A percentile compares a stretch with the other conserved stretches of the same genome.
phyloP scores from a whole-genome alignment of 2,329 filamentous ascomycete species.

The Fusarium sororula region DNA sequence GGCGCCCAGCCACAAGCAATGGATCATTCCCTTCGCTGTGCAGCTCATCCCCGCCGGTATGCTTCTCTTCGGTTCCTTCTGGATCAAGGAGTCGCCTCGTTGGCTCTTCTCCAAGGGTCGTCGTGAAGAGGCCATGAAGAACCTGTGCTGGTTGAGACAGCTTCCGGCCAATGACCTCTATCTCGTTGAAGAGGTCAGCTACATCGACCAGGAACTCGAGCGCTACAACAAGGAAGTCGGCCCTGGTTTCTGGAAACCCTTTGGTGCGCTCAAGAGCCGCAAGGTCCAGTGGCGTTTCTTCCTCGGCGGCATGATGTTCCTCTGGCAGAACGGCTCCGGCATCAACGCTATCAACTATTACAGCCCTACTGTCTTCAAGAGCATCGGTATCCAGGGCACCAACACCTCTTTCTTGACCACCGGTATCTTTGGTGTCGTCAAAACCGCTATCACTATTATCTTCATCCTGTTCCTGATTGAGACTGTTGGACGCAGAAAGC shows the following conservation, averaged over 20 bases:
- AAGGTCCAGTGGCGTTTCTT: constrained; percentile 76
- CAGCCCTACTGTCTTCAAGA: constrained; percentile 55
- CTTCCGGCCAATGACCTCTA: constrained; percentile 66
- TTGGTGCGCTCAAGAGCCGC: constrained; percentile 63
- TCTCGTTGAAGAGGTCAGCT: constrained; percentile 76
- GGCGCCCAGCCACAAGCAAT: constrained; percentile 51
- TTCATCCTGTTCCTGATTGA: constrained; percentile 77
- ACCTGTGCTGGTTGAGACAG: constrained; percentile 72
- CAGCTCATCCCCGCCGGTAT: constrained; percentile 74
- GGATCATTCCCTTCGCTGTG: constrained; percentile 71
- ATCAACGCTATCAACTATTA: constrained; percentile 86
- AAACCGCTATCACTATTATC: constrained; percentile 72
- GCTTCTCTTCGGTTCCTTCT: constrained; percentile 65
- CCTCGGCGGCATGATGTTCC: constrained; percentile 78
- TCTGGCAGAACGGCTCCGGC: constrained; percentile 79
- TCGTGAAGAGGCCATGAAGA: constrained; percentile 65
- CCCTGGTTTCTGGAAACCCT: constrained; percentile 78
- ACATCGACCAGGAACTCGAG: constrained; percentile 75
- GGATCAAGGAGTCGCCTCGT: constrained; percentile 72
- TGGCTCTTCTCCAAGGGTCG: constrained; percentile 73
- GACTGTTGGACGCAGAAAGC: constrained; percentile 59
- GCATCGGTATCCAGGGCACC: constrained; percentile 56
- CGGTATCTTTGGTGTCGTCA: constrained; percentile 80
- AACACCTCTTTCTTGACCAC: constrained; percentile 65
- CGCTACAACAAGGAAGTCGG: constrained; percentile 71